Conservation (phyloP, 768 basidiomycete genomes). For the Naganishia antarctica region DNA sequence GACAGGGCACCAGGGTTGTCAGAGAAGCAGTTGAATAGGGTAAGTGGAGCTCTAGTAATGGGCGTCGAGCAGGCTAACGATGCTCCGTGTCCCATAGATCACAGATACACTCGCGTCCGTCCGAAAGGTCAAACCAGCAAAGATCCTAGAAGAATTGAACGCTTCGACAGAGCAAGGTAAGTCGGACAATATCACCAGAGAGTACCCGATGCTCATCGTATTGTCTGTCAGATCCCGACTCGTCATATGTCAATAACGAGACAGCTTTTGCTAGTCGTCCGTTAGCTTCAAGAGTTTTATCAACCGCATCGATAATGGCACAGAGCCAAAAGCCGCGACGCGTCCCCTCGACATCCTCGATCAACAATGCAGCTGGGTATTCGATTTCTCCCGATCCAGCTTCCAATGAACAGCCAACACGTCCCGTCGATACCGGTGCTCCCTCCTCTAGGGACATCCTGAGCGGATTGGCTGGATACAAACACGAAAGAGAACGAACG, state of each 20-base stretch:
- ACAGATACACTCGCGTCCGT: slow-evolving; percentile 44
- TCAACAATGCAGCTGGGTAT: neutral
- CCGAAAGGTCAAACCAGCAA: slow-evolving; percentile 37
- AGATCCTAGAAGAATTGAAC: slow-evolving; percentile 43
- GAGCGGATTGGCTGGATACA: neutral
- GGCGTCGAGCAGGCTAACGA: too few relatives aligned
- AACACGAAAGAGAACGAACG: neutral
- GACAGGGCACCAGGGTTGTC: slow-evolving; percentile 7
- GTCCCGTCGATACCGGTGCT: neutral
- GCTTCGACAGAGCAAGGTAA: slow-evolving; percentile 34
- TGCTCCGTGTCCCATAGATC: slow-evolving; percentile 26
- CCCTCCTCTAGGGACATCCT: neutral
- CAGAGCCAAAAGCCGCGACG: neutral
- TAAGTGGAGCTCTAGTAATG: neutral
- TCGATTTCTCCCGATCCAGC: neutral
- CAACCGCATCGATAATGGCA: slow-evolving; percentile 22
- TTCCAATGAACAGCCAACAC: neutral
- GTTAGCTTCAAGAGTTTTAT: slow-evolving; percentile 9
- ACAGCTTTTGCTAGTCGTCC: slow-evolving; percentile 17
- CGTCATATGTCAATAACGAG: slow-evolving; percentile 25
- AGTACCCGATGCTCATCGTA: too few relatives aligned
- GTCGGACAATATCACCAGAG: too few relatives aligned
- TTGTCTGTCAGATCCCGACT: slow-evolving; percentile 9
- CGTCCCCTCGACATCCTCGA: neutral
- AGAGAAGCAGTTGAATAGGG: slow-evolving; percentile 3